Base-by-base conservation (phyloP, 2,329 filamentous ascomycete genomes). In the Penicillium sp. region DNA sequence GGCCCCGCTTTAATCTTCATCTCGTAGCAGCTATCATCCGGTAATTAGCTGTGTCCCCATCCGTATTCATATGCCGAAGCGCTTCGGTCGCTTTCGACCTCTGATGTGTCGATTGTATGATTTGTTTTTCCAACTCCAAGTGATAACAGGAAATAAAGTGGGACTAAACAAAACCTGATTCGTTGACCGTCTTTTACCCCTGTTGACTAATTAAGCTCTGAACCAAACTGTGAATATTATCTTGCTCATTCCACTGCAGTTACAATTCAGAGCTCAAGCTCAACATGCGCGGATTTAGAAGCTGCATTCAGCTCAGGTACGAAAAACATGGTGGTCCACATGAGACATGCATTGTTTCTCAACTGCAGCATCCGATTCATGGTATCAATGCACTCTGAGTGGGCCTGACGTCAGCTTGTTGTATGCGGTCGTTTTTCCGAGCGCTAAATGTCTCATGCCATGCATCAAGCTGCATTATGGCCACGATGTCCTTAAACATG, bases 291-390 rank as follows among this genome's bases (percentile, higher is more conserved):
- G 35, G 48, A 50, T 42, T 42, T 39, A 29, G 3, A 26, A 47
- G 45, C 47, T 44, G 14, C 19, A 22, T 31, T 29, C 14, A 39
- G 39, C n/a, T 45, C 22, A n/a, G 26, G 21, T 43, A 46, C 49
- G 1, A 33, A 22, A 31, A 33, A 39, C 49, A 26, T 52, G 49
- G 49, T 29, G 29, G 27, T 49, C 48, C n/a, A 44, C 45, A 27
- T 58, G 56, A 56, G 53, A 58, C 56, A 58, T 52, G 27, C 56
- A 45, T 33, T 55, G 31, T 49, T 31, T 49, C 53, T 53, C 49
- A 52, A 31, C 14, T 54, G 45, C 44, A 52, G 48, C 48, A 55
- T 21, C n/a, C 31, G 11, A 11, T 10, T 39, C 21, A 49, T 19
- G 46, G 27, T 37, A 22, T 49, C 33, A 49, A 49, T 27, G 44